Evolutionary conservation across 495 filamentous ascomycete species (phyloP), one percentile per base, ranked within the genome.

Genomic region (Hypoxylon subgilvum): DNA sequence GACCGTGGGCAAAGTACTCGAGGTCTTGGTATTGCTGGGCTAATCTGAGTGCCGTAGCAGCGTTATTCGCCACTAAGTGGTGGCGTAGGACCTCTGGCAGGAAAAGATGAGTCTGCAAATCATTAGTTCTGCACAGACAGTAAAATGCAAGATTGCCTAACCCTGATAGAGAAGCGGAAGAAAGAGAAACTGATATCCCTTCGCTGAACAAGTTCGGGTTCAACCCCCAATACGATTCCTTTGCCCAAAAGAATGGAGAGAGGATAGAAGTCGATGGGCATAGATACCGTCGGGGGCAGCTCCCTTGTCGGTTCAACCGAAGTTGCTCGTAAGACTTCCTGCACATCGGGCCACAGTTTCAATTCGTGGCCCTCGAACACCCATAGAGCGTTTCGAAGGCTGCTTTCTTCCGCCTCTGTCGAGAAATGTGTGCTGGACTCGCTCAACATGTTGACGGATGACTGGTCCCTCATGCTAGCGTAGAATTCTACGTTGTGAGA

Each of bases 401-500:
- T 86, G 40, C 77, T 71, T 10, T 74, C 78, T n/a, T 74, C 63
- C 13, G 52, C 64, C 4, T 73, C 67, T 12, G 52, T 60, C n/a
- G 61, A 52, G 3, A 66, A 60, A 8, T 56, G 65, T 34, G 46
- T 12, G 19, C 49, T 54, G 21, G 57, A 50, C 19, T 67, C 64
- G 7, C 57, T 52, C 3, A 62, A 35, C 6, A 71, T 50, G 8
- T 69, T 70, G 6, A 72, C 40, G 19, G 82, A 82, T 14, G 84
- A 81, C 55, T 92, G 89, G 62, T 99, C 95, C 45, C 91, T 86
- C 86, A 95, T 93, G 63, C 95, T 81, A 39, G 86, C 82, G 68
- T 95, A 97, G 66, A 93, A 97, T 65, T 99, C 95, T 14, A 97
- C 92, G 64, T 93, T 93, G 57, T 96, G 89, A 5, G 92, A 91